Percentiles rank a stretch among this genome's conserved stretches.
phyloP scores from a whole-genome alignment of 1,139 yeast species.

The Zhuliangozyma blackwelliae region DNA sequence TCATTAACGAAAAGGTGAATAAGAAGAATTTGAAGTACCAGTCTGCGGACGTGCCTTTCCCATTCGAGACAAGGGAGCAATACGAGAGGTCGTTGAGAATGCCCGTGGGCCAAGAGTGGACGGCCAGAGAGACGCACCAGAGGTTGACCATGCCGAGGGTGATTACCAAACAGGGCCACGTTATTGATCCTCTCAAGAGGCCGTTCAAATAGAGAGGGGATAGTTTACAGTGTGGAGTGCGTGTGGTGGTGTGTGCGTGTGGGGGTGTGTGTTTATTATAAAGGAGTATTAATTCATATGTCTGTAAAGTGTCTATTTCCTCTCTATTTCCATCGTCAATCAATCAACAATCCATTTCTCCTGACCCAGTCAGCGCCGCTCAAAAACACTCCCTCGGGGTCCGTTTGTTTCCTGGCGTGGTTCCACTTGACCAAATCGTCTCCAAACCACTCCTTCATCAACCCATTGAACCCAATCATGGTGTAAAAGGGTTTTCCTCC shows the following conservation, averaged over 20 bases:
- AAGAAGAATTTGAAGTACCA: slow-evolving; percentile 83
- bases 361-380: slow-evolving; percentile 76
- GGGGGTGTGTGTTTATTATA: too few species aligned
- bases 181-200: slow-evolving; percentile 84
- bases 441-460: slow-evolving; percentile 78
- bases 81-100: slow-evolving; percentile 88
- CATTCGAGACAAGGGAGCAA: slow-evolving; percentile 88
- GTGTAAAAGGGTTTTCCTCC: slow-evolving; percentile 58
- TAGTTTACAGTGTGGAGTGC: not conserved
- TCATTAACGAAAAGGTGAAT: slow-evolving; percentile 82
- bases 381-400: slow-evolving; percentile 78
- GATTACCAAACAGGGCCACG: slow-evolving; percentile 80
- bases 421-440: slow-evolving; percentile 59
- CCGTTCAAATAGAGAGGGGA: slow-evolving; percentile 45
- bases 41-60: slow-evolving; percentile 86
- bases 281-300: too few species aligned
- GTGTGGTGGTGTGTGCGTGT: too few species aligned
- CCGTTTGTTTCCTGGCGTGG: slow-evolving; percentile 58
- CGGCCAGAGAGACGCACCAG: slow-evolving; percentile 82
- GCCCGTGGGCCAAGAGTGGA: slow-evolving; percentile 99
- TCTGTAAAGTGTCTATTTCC: too few species aligned
- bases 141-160: slow-evolving; percentile 85
- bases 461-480: slow-evolving; percentile 75
- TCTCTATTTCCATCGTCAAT: slow-evolving; percentile 10
- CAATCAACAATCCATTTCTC: slow-evolving; percentile 65